Base-by-base conservation (phyloP, 768 basidiomycete genomes). In the Panellus pusillus region DNA sequence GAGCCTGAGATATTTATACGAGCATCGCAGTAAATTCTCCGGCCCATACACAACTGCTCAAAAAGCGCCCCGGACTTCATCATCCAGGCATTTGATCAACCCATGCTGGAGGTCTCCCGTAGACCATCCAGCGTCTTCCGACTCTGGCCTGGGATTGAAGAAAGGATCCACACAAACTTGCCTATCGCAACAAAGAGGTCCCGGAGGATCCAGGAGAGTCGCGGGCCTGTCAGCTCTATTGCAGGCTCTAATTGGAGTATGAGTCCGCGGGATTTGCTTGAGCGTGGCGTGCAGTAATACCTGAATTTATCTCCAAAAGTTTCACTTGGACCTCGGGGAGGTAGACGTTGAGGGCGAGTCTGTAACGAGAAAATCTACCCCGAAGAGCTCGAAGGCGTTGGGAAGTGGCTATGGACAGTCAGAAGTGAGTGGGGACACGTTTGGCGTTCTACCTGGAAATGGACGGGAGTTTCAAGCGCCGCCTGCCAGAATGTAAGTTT, bases 381-480 rank as follows among this genome's bases (percentile, higher is more conserved):
- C 97, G 64, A 87, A 98, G 14, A 98, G 80, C 67, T 98, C 96
- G 65, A 98, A 98, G 0, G 91, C 92, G 66, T 98, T 98, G 1
- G 91, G 86, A 18, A 93, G 67, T 1, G 89, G 80, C 91, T 97
- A 66, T 8, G 9, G 12, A 20, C 4, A 61, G 52, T 44, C 4
- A 39, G 24, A 38, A 51, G n/a, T 13, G 32, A 41, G 9, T n/a
- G 53, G 12, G 35, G n/a, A 27, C 4, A 51, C 19, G 6, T 15
- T 11, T 13, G 40, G 24, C 14, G 46, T 38, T 28, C 7, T 19
- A 83, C 93, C 79, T 95, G 91, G 63, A 95, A 95, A 67, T 94
- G 84, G 19, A 92, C 69, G 14, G 91, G 89, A 61, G 84, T 88
- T 57, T 87, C 82, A 12, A 91, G 68, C 0, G 89, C 94, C 9